These are phyloP conservation scores for Ogataea saltuana DNA, from an alignment of 805 yeast genomes.

Conservation along the genomic window DNA sequence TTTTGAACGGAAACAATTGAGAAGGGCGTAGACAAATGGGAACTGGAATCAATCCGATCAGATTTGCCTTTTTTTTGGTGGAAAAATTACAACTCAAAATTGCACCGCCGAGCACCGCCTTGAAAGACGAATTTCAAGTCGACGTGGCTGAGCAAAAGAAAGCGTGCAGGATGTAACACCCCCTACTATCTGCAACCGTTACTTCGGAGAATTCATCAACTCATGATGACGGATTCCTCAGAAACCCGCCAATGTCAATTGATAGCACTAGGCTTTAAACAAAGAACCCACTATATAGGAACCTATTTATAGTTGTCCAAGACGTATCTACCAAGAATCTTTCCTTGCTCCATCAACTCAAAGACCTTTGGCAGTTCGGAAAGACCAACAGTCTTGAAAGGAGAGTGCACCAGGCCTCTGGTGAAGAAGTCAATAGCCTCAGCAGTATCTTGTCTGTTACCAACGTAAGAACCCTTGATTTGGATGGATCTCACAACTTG, in stretches of 20 bases:
- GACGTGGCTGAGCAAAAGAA: too few relatives aligned
- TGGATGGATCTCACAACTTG: constrained; percentile 72
- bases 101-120: not conserved
- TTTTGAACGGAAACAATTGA: too few relatives aligned
- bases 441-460: constrained; percentile 83
- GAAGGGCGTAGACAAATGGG: not conserved
- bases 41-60: not conserved
- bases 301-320: constrained; percentile 68
- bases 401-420: constrained; percentile 65
- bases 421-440: constrained; percentile 72
- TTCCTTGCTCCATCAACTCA: constrained; percentile 78
- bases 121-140: not conserved
- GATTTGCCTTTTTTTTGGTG: not conserved
- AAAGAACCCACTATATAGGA: too few relatives aligned
- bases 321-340: constrained; percentile 86
- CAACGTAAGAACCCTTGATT: constrained; percentile 83
- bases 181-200: not conserved
- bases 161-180: too few relatives aligned
- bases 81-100: not conserved
- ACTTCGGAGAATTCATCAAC: not conserved
- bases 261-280: not conserved
- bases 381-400: constrained; percentile 71
- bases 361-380: constrained; percentile 69
- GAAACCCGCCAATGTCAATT: not conserved
- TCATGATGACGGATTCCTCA: too few relatives aligned